A percentile compares a stretch with the other conserved stretches of the same genome.
phyloP scores from a whole-genome alignment of 2,329 filamentous ascomycete genomes.

The Penicillium brevicompactum region DNA sequence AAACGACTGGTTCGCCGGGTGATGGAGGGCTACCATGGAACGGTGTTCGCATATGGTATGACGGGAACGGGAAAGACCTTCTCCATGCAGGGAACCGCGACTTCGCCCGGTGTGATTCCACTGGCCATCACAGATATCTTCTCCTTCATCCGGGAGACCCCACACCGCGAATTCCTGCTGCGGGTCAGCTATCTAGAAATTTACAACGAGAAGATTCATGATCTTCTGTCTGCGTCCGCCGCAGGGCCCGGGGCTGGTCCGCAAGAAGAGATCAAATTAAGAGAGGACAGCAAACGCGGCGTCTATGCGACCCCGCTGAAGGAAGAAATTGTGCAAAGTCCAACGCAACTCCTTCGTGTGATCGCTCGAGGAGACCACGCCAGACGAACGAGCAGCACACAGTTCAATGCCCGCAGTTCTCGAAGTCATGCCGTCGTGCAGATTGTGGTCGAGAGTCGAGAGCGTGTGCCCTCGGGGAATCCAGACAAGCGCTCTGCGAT shows the following conservation, averaged over 20 bases:
- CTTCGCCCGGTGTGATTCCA: slow-evolving; percentile 93
- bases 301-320: slow-evolving; percentile 96
- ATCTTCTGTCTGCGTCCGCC: slow-evolving; percentile 77
- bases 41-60: slow-evolving; percentile 98
- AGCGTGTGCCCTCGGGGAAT: slow-evolving; percentile 67
- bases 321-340: slow-evolving; percentile 98
- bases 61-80: slow-evolving; percentile 99
- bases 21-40: slow-evolving; percentile 99
- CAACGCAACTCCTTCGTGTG: slow-evolving; percentile 89
- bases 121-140: slow-evolving; percentile 98
- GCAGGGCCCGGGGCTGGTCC: slow-evolving; percentile 57
- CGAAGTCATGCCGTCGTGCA: slow-evolving; percentile 98
- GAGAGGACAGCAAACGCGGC: slow-evolving; percentile 93
- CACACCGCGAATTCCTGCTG: slow-evolving; percentile 87
- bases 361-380: slow-evolving; percentile 94
- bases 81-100: slow-evolving; percentile 97
- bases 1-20: slow-evolving; percentile 93
- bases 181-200: slow-evolving; percentile 98
- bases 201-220: slow-evolving; percentile 97
- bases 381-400: slow-evolving; percentile 86
- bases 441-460: slow-evolving; percentile 95
- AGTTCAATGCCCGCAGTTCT: slow-evolving; percentile 95
- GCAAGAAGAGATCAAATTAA: slow-evolving; percentile 94
- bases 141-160: slow-evolving; percentile 96
- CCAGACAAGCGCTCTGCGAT: slow-evolving; percentile 70